Conservation (phyloP, 306 rosid genomes). For the Quercus ilex region DNA sequence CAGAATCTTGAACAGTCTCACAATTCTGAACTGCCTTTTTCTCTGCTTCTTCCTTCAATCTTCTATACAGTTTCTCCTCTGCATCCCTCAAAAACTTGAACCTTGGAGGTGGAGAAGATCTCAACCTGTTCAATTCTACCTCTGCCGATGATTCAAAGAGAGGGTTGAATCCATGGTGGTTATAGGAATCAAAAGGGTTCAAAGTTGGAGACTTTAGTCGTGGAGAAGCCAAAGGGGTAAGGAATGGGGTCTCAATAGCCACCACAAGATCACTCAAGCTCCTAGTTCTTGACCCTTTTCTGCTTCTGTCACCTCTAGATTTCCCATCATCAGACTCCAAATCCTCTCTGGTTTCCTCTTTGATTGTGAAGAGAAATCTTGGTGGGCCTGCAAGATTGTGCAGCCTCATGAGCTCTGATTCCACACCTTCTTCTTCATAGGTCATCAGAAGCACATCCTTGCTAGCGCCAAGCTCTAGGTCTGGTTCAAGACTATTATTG, state of each 20-base stretch:
- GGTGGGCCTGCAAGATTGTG: conserved; percentile 88
- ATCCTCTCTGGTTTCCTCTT: conserved; percentile 86
- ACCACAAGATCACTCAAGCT: conserved; percentile 62
- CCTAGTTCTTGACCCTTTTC: conserved; percentile 64
- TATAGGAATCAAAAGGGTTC: conserved; percentile 48
- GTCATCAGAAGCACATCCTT: conserved; percentile 46
- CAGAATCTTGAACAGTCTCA: conserved; percentile 23
- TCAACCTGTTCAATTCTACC: conserved; percentile 46
- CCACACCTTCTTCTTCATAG: conserved; percentile 60
- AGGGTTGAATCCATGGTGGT: conserved; percentile 72
- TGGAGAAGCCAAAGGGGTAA: conserved; percentile 55
- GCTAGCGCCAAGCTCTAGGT: conserved; percentile 44
- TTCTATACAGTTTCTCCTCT: conserved; percentile 71
- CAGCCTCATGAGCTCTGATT: conserved; percentile 79
- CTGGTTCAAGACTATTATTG: conserved; percentile 30
- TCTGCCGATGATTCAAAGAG: conserved; percentile 69
- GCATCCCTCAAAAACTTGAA: conserved; percentile 86
- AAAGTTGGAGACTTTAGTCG: conserved; percentile 42
- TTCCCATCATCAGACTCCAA: conserved; percentile 81
- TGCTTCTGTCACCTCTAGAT: conserved; percentile 50
- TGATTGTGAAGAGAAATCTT: conserved; percentile 82
- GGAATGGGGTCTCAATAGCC: conserved; percentile 47
- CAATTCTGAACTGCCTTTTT: conserved; percentile 33
- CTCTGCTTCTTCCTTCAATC: conserved; percentile 63
- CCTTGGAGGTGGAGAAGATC: conserved; percentile 85